Evolutionary conservation across 2,329 filamentous ascomycete genomes (phyloP), one percentile per base, ranked within the genome.

Genomic region (Cladosporium phlei): DNA sequence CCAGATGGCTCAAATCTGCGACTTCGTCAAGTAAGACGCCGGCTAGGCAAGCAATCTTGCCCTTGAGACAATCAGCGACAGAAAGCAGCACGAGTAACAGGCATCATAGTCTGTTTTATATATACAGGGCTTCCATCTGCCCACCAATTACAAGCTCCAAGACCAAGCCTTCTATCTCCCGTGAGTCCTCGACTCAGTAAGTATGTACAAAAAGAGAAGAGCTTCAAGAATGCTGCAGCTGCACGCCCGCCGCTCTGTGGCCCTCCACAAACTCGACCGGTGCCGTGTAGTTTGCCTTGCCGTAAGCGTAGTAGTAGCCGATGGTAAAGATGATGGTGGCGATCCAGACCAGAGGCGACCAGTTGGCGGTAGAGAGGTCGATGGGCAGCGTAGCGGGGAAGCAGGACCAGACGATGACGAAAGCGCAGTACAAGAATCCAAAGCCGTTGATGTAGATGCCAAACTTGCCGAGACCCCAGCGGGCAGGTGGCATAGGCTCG

Each of bases 351-450:
- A 61, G 28, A 4, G 58, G 55, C 7, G 55, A 56, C 60, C 61
- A 64, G 44, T 63, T 65, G 30, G 58, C 59, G 6, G 48, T 51
- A 4, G 42, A 38, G 16, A 56, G 33, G 37, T 54, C 51, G 4
- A 62, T 51, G 1, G 61, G 59, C 8, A 62, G 46, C 4, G 52
- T 56, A 5, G 51, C 53, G 5, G 60, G 61, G 42, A 63, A 62
- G 50, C 59, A 63, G 39, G 51, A 53, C 47, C 58, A 59, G 40
- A 61, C 46, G 28, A 63, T 56, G 30, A 63, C 53, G 49, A 63
- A 59, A 7, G 47, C 54, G 34, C 56, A 57, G 38, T 58, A 59
- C 29, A 53, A 24, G 24, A 59, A 50, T 11, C 55, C 56, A 19
- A 59, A 55, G 21, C 46, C 43, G 20, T 61, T 61, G 33, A 60